Conservation (phyloP, 495 filamentous ascomycete genomes). For the Daldinia loculata region DNA sequence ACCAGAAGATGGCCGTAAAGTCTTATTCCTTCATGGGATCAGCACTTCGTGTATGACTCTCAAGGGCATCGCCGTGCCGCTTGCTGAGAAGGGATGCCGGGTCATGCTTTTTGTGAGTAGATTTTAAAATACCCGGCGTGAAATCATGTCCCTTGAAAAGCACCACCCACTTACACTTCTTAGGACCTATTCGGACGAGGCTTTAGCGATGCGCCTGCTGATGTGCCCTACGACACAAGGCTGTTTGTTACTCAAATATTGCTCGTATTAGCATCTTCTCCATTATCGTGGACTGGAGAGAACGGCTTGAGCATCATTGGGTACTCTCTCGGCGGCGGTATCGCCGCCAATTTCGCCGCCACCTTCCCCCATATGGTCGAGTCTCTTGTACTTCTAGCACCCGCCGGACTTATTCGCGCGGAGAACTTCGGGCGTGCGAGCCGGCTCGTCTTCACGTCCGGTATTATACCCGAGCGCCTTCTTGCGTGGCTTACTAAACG, state of each 20-base stretch:
- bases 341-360: constrained; percentile 74
- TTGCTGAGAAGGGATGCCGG: constrained; percentile 78
- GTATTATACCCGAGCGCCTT: constrained; percentile 51
- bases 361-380: constrained; percentile 73
- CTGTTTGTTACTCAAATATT: constrained; percentile 80
- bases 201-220: constrained; percentile 74
- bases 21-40: constrained; percentile 86
- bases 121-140: neutral
- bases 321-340: constrained; percentile 84
- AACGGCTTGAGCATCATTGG: constrained; percentile 74
- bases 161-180: neutral
- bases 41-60: constrained; percentile 82
- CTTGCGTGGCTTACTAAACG: constrained; percentile 49
- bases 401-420: constrained; percentile 64
- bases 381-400: constrained; percentile 78
- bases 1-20: constrained; percentile 78
- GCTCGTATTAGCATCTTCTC: constrained; percentile 72
- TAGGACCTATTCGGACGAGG: constrained; percentile 80
- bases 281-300: constrained; percentile 57
- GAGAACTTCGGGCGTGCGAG: constrained; percentile 54
- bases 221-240: constrained; percentile 70
- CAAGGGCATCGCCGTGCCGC: constrained; percentile 69
- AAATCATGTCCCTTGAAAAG: neutral
- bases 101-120: constrained; percentile 75
- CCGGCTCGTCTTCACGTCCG: constrained; percentile 54